These are phyloP conservation scores for Penicillium sp. DNA, from an alignment of 2,329 filamentous ascomycete species.

Conservation along the genomic window DNA sequence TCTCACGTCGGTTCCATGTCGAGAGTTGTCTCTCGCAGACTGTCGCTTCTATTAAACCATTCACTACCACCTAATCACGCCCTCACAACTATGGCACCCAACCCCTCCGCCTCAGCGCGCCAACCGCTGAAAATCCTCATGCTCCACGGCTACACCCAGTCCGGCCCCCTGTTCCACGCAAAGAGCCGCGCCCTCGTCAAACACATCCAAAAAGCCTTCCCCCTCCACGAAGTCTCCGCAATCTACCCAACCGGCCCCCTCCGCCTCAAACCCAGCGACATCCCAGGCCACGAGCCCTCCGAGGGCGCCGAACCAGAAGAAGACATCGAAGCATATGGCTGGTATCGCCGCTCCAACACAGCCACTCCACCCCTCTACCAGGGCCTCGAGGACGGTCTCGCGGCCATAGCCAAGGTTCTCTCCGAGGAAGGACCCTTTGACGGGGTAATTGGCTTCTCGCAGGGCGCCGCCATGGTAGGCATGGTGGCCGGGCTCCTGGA, in stretches of 20 bases:
- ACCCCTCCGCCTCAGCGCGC: slow-evolving; percentile 16
- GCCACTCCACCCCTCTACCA: slow-evolving; percentile 67
- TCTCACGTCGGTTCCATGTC: background rate
- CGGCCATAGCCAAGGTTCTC: slow-evolving; percentile 63
- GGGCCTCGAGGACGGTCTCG: slow-evolving; percentile 69
- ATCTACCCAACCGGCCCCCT: slow-evolving; percentile 71
- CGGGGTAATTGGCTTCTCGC: slow-evolving; percentile 79
- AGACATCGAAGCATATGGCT: slow-evolving; percentile 71
- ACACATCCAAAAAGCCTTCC: slow-evolving; percentile 72
- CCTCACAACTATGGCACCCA: slow-evolving; percentile 21
- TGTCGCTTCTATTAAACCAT: slow-evolving; percentile 1
- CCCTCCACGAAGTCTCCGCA: slow-evolving; percentile 60
- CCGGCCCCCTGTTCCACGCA: slow-evolving; percentile 77
- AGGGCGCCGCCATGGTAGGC: slow-evolving; percentile 72
- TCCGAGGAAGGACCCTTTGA: slow-evolving; percentile 68
- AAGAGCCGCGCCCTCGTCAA: slow-evolving; percentile 90
- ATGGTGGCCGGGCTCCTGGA: slow-evolving; percentile 76
- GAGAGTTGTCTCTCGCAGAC: background rate
- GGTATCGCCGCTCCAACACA: slow-evolving; percentile 71
- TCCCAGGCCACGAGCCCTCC: slow-evolving; percentile 65
- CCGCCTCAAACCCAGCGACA: slow-evolving; percentile 64
- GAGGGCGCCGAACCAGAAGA: slow-evolving; percentile 48
- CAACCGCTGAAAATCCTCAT: slow-evolving; percentile 67
- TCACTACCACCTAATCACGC: background rate
- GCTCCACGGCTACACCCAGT: slow-evolving; percentile 90